Evolutionary conservation across 2,329 filamentous ascomycete genomes (phyloP).

Genomic region (Colletotrichum godetiae): DNA sequence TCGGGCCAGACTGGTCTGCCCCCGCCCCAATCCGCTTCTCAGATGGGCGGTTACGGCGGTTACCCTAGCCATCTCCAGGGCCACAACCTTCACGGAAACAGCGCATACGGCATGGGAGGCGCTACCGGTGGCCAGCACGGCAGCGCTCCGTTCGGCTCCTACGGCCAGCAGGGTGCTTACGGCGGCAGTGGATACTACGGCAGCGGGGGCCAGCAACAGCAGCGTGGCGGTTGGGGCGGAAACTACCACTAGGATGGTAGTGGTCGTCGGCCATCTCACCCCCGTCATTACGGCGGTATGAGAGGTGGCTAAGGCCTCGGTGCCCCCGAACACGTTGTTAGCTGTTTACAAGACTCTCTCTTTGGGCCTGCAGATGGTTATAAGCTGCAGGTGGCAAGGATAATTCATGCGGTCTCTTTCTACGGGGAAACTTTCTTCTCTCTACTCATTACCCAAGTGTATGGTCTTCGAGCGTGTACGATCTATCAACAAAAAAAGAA

Average conservation of each 20-base stretch:
- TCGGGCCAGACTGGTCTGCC: conserved; percentile 64
- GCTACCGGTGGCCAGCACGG: conserved; percentile 63
- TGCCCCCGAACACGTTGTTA: conserved; percentile 16
- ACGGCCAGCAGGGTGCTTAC: conserved; percentile 59
- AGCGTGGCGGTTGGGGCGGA: conserved; percentile 68
- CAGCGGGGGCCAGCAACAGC: conserved; percentile 49
- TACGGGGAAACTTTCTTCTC: conserved; percentile 33
- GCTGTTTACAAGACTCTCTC: conserved; percentile 30
- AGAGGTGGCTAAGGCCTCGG: conserved; percentile 5
- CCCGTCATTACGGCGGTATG: neutral
- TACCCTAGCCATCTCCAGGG: conserved; percentile 67
- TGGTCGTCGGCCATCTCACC: conserved; percentile 37
- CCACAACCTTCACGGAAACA: conserved; percentile 65
- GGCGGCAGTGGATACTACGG: conserved; percentile 61
- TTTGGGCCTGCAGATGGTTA: conserved; percentile 31
- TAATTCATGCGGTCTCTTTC: conserved; percentile 35
- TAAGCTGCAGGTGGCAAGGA: conserved; percentile 33
- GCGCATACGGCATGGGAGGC: conserved; percentile 65
- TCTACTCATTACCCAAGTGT: conserved; percentile 37
- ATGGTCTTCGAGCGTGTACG: conserved; percentile 38
- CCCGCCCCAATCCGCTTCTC: conserved; percentile 64
- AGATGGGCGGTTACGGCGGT: conserved; percentile 66
- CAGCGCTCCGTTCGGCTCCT: conserved; percentile 65
- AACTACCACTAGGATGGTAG: conserved; percentile 65
- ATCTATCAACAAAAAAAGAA: conserved; percentile 36